Evolutionary conservation across 495 filamentous ascomycete genomes (phyloP).

Genomic region (Letharia lupina): DNA sequence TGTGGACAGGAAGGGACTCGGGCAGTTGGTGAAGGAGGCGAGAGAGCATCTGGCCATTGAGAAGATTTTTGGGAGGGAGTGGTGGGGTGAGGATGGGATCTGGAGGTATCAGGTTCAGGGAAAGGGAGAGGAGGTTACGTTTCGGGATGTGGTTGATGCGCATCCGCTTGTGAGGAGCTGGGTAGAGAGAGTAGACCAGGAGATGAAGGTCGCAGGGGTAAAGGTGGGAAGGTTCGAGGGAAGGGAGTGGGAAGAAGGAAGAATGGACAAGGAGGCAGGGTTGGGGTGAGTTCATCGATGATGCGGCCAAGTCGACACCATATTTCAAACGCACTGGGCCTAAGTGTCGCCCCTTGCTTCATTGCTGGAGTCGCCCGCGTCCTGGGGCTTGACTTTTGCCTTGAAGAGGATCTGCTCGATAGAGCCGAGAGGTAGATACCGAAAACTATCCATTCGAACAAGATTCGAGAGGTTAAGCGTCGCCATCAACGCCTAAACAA

Average conservation of each 20-base stretch:
- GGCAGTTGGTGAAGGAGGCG: slow-evolving; percentile 43
- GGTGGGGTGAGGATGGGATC: slow-evolving; percentile 50
- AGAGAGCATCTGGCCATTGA: slow-evolving; percentile 51
- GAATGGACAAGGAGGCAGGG: slow-evolving; percentile 6
- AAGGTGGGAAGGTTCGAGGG: slow-evolving; percentile 20
- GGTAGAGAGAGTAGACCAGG: slow-evolving; percentile 43
- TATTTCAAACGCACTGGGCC: background rate
- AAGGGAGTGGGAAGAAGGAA: slow-evolving; percentile 21
- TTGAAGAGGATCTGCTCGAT: background rate
- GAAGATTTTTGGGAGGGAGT: slow-evolving; percentile 54
- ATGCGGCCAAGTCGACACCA: background rate
- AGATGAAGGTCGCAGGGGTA: slow-evolving; percentile 38
- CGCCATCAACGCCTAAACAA: background rate
- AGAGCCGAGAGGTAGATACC: background rate
- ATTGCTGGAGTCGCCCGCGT: background rate
- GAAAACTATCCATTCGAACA: background rate
- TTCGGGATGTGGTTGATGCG: slow-evolving; percentile 25
- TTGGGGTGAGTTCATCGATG: background rate
- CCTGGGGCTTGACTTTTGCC: background rate
- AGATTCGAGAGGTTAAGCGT: background rate
- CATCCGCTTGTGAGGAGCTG: slow-evolving; percentile 40
- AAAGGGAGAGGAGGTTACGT: slow-evolving; percentile 25
- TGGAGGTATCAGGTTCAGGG: slow-evolving; percentile 51
- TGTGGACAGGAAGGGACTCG: slow-evolving; percentile 31
- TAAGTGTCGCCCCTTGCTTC: background rate